Base-by-base conservation (phyloP, 176 grass and related monocot genomes). In the Miscanthus lutarioriparius region DNA sequence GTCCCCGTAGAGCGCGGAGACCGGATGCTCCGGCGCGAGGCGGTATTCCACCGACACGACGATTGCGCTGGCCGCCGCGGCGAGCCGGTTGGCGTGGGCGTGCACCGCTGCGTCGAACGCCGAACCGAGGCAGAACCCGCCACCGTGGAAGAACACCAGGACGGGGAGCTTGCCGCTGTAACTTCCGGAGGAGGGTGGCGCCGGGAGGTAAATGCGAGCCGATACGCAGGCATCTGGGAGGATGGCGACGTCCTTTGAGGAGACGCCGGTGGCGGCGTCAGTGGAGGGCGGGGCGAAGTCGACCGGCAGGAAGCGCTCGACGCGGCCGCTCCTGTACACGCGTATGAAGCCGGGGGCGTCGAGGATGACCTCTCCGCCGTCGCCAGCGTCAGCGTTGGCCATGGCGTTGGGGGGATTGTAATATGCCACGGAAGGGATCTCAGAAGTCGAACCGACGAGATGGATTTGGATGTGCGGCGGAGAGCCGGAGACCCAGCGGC, bases 121-220 rank as follows among this genome's bases (percentile, higher is more conserved):
- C 10, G 94, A 96, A 8, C 91, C 91, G 27, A 96, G 39, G 75
- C 88, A 93, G 84, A 96, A 93, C 10, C 82, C 87, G 4, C 91
- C 91, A 23, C 89, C 91, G 32, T 93, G 94, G 78, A 84, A 93
- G 84, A 83, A 87, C 0, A 96, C 73, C 23, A 91, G 64, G 76
- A 91, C 63, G 40, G 87, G 91, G 6, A 93, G 45, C 61, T 89
- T 93, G 28, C 27, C 7, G 26, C 45, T 0, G 26, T 58, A 10
- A 3, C 19, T n/a, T 15, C 66, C 75, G 4, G 63, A 8, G 17
- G 64, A 38, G 1, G 75, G 32, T 39, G 5, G 1, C 20, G 59
- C 7, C 5, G 89, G 94, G 37, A 93, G 84, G 70, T 91, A 96
- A 67, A 93, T 63, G 30, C 94, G 81, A 41, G 84, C 89, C 47